Conservation (phyloP, 768 basidiomycete species). For the Butyriboletus loyo region DNA sequence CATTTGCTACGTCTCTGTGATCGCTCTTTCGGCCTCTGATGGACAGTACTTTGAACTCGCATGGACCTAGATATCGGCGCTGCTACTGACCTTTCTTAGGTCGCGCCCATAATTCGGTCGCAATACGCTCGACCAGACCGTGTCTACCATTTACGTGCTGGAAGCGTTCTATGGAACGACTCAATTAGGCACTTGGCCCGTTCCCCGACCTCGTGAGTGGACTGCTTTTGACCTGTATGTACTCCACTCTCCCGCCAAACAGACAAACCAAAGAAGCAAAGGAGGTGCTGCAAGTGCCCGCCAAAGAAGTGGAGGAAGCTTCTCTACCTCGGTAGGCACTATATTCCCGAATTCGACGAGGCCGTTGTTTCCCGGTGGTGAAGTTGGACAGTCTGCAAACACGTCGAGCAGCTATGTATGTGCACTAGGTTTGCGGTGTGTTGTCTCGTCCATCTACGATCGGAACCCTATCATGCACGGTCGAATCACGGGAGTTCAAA, state of each 20-base stretch:
- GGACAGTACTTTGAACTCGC: background rate
- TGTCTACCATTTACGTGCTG: too few species aligned
- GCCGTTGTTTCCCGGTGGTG: too few species aligned
- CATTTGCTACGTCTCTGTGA: too few species aligned
- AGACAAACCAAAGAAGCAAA: background rate
- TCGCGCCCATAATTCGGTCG: background rate
- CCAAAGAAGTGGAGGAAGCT: background rate
- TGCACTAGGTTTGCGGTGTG: background rate
- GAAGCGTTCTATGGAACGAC: too few species aligned
- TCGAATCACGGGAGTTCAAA: too few species aligned
- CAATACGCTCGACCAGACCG: background rate
- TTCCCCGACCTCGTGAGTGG: too few species aligned
- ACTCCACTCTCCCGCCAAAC: background rate
- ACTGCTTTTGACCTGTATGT: too few species aligned
- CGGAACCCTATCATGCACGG: background rate
- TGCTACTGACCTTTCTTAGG: background rate
- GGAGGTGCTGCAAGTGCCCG: background rate
- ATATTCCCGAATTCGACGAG: background rate
- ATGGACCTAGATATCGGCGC: background rate
- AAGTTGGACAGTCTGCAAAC: background rate
- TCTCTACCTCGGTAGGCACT: background rate
- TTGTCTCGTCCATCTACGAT: background rate
- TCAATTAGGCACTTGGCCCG: background rate
- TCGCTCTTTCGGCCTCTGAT: background rate
- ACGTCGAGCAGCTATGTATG: background rate